Evolutionary conservation across 306 rosid genomes (phyloP).

Genomic region (Arachis hypogaea): DNA sequence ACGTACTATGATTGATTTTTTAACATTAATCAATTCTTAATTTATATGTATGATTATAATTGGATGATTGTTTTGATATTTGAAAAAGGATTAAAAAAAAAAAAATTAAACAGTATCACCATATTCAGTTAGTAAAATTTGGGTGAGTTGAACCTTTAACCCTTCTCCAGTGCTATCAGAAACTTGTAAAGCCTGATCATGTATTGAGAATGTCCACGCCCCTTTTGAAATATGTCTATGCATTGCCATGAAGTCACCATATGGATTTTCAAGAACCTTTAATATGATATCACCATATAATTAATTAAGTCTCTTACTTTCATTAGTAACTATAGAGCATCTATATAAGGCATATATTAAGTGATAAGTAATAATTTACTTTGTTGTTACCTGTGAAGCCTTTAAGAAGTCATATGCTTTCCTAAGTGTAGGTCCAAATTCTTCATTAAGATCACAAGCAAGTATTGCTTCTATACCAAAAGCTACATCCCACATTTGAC

Average conservation of each 20-base stretch:
- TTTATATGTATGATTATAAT: no score
- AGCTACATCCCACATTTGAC: conserved; percentile 52
- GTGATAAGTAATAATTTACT: not conserved
- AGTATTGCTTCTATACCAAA: conserved; percentile 38
- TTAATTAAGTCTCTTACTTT: not conserved
- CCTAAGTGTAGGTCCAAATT: conserved; percentile 51
- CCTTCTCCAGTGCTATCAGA: conserved; percentile 58
- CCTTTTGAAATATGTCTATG: conserved; percentile 49
- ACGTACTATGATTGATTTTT: no score
- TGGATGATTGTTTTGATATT: conserved; percentile 42
- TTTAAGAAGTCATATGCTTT: conserved; percentile 66
- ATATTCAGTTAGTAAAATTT: not conserved
- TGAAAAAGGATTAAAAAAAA: conserved; percentile 35
- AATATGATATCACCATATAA: not conserved
- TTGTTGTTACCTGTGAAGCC: conserved; percentile 60
- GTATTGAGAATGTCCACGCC: conserved; percentile 35
- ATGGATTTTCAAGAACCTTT: conserved; percentile 45
- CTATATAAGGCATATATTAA: not conserved
- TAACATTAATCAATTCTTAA: no score
- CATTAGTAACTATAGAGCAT: not conserved
- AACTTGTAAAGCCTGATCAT: conserved; percentile 46
- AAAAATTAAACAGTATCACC: not conserved
- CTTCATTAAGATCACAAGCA: conserved; percentile 52
- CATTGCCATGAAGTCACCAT: conserved; percentile 42
- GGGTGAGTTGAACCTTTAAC: conserved; percentile 32